Base-by-base conservation (phyloP, 208 protist genomes). In the Acanthamoeba divionensis region DNA sequence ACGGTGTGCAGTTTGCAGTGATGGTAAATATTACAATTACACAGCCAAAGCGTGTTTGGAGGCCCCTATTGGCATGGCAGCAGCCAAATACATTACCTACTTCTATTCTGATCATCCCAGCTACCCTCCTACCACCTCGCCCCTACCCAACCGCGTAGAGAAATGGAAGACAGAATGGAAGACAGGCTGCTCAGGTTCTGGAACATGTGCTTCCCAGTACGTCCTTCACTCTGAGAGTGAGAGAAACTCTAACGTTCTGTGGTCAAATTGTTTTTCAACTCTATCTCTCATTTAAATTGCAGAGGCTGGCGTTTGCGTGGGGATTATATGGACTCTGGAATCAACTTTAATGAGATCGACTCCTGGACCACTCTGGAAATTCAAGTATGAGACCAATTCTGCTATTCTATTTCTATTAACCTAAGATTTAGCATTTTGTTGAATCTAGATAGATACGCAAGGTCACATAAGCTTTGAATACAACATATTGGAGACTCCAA, bases 81-180 rank as follows among this genome's bases (percentile, higher is more conserved):
- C 71, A 29, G 71, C 60, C 2, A 80, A 80, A 50, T 50, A 62
- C 24, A 44, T 4, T 5, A 80, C 71, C 44, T 55, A 48, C 71
- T 31, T 80, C n/a, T 80, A 80, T 12, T 29, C 71, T 18, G 71
- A 80, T 31, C 71, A 80, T 21, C 71, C 71, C 12, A 80, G 71
- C 71, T 50, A 62, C 18, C 52, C 52, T 57, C 52, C 52, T 57
- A 13, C 52, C 18, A 13, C 7, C 10, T 45, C 18, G 12, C 24
- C 66, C 12, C 31, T 8, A 1, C 18, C 12, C 38, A 36, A 31
- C 62, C 13, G 62, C 13, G 45, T 13, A 24, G 24, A 33, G 8
- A 13, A 50, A 24, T 80, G 71, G 71, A 54, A 31, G 47, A 80
- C 71, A 10, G 41, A 57, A 44, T 80, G 71, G 47, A 80, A 50